Base-by-base conservation (phyloP, 306 rosid species). In the Carpinus viminea region DNA sequence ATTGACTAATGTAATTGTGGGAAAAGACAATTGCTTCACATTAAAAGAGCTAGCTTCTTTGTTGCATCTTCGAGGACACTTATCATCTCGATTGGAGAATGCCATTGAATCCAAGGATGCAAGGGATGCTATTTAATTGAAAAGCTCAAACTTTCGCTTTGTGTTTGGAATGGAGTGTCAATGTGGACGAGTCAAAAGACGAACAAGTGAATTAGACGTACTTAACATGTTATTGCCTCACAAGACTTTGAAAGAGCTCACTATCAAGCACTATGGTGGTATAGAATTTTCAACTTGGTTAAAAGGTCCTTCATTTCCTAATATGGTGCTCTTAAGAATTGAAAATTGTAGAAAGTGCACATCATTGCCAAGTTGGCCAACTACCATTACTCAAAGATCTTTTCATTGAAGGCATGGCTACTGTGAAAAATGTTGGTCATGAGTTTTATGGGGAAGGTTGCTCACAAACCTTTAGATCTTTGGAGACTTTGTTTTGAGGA, bases 371-470 rank as follows among this genome's bases (percentile, higher is more conserved):
- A 16, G 9, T 75, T 1, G 72, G 78, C 9, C 78, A 43, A 8
- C 15, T 74, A 50, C 43, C 41, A 2, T 57, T 1, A 0, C 54
- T 74, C 2, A 59, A 45, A 41, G 4, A 43, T 9, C 78, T 74
- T 74, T 4, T 2, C 1, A 59, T 74, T 2, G 7, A 1, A 41
- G n/a, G 54, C 9, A 13, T 53, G 68, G 28, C 41, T 0, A 5
- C 7, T 26, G 50, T 75, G 31, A 69, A 75, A 24, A 62, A 4
- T 1, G 50, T 62, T 65, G 79, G 79, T 61, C 15, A 6, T 18
- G 79, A 75, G n/a, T 75, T 75, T 75, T 61, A 31, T 47, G 79
- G 79, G 17, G 79, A 45, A 13, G 46, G 72, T 2, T 15, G 61
- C 12, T 61, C 54, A 1, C 45, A 34, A 64, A 12, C 43, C 50